These are phyloP conservation scores for Colletotrichum falcatum DNA, from an alignment of 2,329 filamentous ascomycete genomes.

Conservation along the genomic window DNA sequence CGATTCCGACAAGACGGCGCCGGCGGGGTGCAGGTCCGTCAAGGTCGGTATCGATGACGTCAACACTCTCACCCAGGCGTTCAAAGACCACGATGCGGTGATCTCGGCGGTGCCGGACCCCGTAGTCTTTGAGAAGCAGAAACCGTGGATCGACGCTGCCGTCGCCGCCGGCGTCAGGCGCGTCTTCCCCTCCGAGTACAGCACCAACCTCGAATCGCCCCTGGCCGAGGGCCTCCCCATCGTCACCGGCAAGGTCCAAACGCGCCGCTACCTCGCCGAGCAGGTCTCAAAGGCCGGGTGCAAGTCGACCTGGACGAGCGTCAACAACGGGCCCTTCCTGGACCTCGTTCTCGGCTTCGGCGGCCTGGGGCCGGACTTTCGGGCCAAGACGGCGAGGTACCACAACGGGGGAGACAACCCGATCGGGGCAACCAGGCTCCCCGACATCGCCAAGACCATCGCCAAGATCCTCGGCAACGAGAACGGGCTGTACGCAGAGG, in stretches of 20 bases:
- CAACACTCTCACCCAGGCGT: constrained; percentile 61
- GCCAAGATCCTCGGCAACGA: constrained; percentile 54
- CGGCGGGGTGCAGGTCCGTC: constrained; percentile 46
- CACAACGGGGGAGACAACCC: constrained; percentile 61
- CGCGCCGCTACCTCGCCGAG: constrained; percentile 33
- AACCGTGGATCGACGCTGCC: constrained; percentile 63
- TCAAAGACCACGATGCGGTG: constrained; percentile 68
- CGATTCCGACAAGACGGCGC: constrained; percentile 55
- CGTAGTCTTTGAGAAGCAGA: constrained; percentile 55
- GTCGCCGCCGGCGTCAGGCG: constrained; percentile 64
- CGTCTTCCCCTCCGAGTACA: constrained; percentile 66
- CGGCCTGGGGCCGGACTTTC: constrained; percentile 40
- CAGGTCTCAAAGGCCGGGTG: constrained; percentile 32
- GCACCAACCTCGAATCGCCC: constrained; percentile 47
- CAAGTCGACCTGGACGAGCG: constrained; percentile 48
- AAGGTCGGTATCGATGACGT: constrained; percentile 52
- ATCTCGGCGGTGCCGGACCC: constrained; percentile 58
- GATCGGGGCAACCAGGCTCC: constrained; percentile 60
- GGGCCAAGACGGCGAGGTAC: constrained; percentile 51
- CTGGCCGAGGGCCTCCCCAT: constrained; percentile 41
- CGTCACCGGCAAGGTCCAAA: constrained; percentile 42
- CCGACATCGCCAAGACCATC: constrained; percentile 60
- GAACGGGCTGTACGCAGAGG: constrained; percentile 54
- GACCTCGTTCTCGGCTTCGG: constrained; percentile 39
- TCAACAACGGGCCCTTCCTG: constrained; percentile 59